Base-by-base conservation (phyloP, 2,329 filamentous ascomycete genomes). In the Diaporthe australafricana region DNA sequence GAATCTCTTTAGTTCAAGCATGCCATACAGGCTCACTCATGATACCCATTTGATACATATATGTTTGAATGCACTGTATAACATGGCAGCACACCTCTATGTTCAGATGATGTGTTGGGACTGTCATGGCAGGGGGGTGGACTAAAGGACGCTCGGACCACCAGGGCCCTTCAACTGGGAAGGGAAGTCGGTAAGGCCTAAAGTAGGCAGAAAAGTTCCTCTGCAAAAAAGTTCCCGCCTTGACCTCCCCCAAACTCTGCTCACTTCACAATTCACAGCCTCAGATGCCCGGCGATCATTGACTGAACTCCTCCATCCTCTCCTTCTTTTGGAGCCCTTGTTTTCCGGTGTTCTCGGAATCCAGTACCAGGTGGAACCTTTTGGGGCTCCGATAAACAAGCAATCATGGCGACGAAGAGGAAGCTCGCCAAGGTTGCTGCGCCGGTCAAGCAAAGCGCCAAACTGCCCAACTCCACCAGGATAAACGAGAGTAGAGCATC, bases 401-500 rank as follows among this genome's bases (percentile, higher is more conserved):
- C 42, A 68, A 79, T 73, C 73, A 90, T 90, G 87, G 89, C 89
- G 73, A 87, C 89, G 55, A 92, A 90, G 81, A 84, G 89, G 79
- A 92, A 90, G 85, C 82, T 88, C 73, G 84, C 85, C 74, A 87
- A 87, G 81, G 83, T 92, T 77, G 88, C 87, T 71, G 82, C 86
- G 72, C 90, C 90, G 0, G 83, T 88, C 73, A 88, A 86, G 79
- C 83, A 85, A 70, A 86, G 83, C 78, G 88, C 88, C 71, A 89
- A 88, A 78, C 79, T 83, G 22, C 77, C 84, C 3, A 81, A 83
- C 57, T 89, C 86, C 77, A 80, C 83, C 52, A 85, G 83, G 70
- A 85, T 92, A 73, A 87, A 91, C 79, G 89, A 92, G 78, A 85
- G 86, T n/a, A 86, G 84, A 76, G 84, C 89, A 17, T 82, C 87